Evolutionary conservation across 345 rosid genomes (phyloP).

Genomic region (Gossypium ekmanianum): DNA sequence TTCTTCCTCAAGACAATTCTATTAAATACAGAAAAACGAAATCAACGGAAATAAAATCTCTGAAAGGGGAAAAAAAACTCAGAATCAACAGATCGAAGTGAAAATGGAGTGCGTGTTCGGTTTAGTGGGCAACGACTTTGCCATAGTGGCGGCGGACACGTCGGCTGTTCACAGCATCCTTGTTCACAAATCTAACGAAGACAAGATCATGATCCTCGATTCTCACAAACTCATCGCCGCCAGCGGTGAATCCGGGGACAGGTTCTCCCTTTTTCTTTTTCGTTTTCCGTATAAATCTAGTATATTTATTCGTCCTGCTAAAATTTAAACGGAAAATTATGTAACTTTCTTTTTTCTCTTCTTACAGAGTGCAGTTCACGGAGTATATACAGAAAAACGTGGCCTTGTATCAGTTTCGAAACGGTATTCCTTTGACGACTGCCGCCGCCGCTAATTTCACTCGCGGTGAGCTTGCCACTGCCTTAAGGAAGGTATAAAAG

Average conservation of each 20-base stretch:
- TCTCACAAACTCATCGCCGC: constrained; percentile 96
- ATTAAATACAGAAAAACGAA: background rate
- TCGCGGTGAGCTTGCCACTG: constrained; percentile 68
- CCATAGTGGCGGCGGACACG: constrained; percentile 76
- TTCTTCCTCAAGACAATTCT: constrained; percentile 34
- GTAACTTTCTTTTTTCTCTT: background rate
- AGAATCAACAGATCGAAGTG: constrained; percentile 22
- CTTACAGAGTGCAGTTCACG: constrained; percentile 83
- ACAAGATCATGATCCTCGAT: constrained; percentile 90
- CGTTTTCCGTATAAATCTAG: background rate
- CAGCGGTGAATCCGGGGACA: constrained; percentile 95
- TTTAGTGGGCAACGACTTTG: constrained; percentile 81
- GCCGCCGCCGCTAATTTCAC: constrained; percentile 61
- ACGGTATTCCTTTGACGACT: constrained; percentile 88
- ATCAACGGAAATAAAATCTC: background rate
- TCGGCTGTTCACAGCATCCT: constrained; percentile 91
- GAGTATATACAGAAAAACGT: constrained; percentile 97
- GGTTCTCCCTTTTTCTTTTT: constrained; percentile 33
- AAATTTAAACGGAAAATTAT: background rate
- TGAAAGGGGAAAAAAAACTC: background rate
- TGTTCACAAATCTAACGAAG: constrained; percentile 34
- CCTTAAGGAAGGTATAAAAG: constrained; percentile 73
- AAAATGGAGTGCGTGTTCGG: constrained; percentile 96
- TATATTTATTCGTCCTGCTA: background rate
- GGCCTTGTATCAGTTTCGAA: constrained; percentile 82